Evolutionary conservation across 129 eudicot genomes (phyloP).

Genomic region (Helianthus annuus): HanXRQr2.0-SUNRISE NC_035447.2:14452889-14453388

Average conservation of each 20-base stretch:
- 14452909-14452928: no score
- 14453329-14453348: slow-evolving; percentile 38
- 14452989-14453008: slow-evolving; percentile 86
- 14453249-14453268: slow-evolving; percentile 70
- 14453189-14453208: slow-evolving; percentile 2
- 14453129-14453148: slow-evolving; percentile 36
- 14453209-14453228: neutral
- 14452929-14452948: neutral
- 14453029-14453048: slow-evolving; percentile 90
- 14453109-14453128: slow-evolving; percentile 51
- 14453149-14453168: neutral
- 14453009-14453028: slow-evolving; percentile 88
- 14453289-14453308: slow-evolving; percentile 66
- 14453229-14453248: slow-evolving; percentile 59
- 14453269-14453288: slow-evolving; percentile 72
- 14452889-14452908: no score
- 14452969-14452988: neutral
- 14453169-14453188: slow-evolving; percentile 1
- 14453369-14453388: slow-evolving; percentile 55
- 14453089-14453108: slow-evolving; percentile 69
- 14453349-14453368: slow-evolving; percentile 46
- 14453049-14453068: slow-evolving; percentile 87
- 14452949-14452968: slow-evolving; percentile 10
- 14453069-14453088: slow-evolving; percentile 68
- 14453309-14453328: slow-evolving; percentile 41